phyloP scores from a whole-genome alignment of 2,329 filamentous ascomycete species.

The Verticillium isaacii region DNA sequence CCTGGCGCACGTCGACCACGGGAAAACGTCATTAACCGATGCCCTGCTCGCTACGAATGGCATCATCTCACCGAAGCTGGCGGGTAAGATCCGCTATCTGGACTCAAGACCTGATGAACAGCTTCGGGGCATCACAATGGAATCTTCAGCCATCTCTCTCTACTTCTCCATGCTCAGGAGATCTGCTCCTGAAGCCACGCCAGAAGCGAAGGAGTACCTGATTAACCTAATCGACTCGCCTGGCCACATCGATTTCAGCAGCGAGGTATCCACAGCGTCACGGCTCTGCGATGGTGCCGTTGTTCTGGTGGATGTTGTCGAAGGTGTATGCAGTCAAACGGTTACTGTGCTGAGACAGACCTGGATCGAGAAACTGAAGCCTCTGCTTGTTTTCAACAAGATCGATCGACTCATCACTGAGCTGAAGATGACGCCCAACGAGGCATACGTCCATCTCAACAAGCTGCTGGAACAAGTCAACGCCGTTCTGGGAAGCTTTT shows the following conservation, averaged over 20 bases:
- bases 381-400: slow-evolving; percentile 94
- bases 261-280: slow-evolving; percentile 93
- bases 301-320: slow-evolving; percentile 91
- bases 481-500: slow-evolving; percentile 94
- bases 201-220: slow-evolving; percentile 81
- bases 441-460: slow-evolving; percentile 85
- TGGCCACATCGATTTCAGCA: slow-evolving; percentile 97
- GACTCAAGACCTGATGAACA: slow-evolving; percentile 97
- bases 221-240: slow-evolving; percentile 98
- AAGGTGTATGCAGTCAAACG: slow-evolving; percentile 97
- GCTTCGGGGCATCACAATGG: slow-evolving; percentile 97
- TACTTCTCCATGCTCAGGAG: slow-evolving; percentile 89
- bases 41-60: slow-evolving; percentile 96
- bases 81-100: slow-evolving; percentile 95
- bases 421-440: slow-evolving; percentile 83
- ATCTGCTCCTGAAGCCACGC: slow-evolving; percentile 59
- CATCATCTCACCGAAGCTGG: slow-evolving; percentile 96
- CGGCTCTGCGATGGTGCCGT: slow-evolving; percentile 91
- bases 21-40: slow-evolving; percentile 95
- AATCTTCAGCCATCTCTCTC: slow-evolving; percentile 94
- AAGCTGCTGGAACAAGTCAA: slow-evolving; percentile 95
- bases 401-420: slow-evolving; percentile 94
- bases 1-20: slow-evolving; percentile 94
- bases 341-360: slow-evolving; percentile 93
- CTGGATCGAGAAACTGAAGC: slow-evolving; percentile 94